phyloP scores from a whole-genome alignment of 2,329 filamentous ascomycete genomes.

The Aspergillus brunneoviolaceus region DNA sequence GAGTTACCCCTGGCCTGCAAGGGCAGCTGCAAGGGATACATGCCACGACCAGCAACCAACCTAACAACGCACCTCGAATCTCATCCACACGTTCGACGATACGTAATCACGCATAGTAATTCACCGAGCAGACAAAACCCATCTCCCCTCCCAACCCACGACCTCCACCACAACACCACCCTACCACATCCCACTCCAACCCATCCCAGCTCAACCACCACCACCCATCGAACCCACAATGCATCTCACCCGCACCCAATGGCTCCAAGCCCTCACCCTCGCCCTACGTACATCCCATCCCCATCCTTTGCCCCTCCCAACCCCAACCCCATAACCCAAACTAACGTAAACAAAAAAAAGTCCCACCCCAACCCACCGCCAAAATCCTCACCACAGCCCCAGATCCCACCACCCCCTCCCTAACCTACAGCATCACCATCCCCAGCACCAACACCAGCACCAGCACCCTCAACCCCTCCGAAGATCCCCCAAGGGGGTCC shows the following conservation, averaged over 20 bases:
- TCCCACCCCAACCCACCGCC: neutral
- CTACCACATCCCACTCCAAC: too few species aligned
- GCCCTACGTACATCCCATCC: too few species aligned
- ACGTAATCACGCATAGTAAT: neutral
- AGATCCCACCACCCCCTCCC: neutral
- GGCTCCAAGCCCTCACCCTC: too few species aligned
- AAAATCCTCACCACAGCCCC: neutral
- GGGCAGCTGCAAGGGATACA: neutral
- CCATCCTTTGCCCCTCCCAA: neutral
- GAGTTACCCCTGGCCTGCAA: neutral
- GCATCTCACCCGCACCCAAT: too few species aligned
- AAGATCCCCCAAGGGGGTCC: too few species aligned
- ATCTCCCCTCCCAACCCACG: neutral
- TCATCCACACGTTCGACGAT: too few species aligned
- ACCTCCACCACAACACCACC: too few species aligned
- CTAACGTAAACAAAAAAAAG: neutral
- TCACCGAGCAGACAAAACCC: neutral
- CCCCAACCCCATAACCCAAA: neutral
- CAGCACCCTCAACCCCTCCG: neutral
- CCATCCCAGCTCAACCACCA: too few species aligned
- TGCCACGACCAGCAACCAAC: neutral
- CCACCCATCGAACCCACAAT: too few species aligned
- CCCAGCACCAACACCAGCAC: neutral
- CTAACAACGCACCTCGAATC: too few species aligned
- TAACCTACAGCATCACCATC: slow-evolving; percentile 4